phyloP scores from a whole-genome alignment of 495 filamentous ascomycete species.

The Penicillium nucicola region DNA sequence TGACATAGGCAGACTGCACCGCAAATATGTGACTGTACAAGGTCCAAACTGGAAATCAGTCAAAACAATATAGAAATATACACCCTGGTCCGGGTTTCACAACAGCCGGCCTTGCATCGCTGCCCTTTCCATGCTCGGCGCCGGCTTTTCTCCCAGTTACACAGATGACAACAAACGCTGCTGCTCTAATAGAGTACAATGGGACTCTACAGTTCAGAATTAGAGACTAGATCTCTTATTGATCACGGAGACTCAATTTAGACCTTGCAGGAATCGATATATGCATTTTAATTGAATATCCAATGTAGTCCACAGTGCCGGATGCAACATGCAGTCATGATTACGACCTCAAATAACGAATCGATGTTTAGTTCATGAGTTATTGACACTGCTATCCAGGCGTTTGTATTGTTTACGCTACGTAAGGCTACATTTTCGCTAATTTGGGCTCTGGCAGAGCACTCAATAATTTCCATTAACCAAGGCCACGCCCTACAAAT shows the following conservation, averaged over 20 bases:
- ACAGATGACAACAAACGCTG: slow-evolving; percentile 10
- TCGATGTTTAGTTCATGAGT: not conserved
- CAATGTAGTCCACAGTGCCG: slow-evolving; percentile 4
- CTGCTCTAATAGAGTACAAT: slow-evolving; percentile 1
- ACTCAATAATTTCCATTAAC: not conserved
- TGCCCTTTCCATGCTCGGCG: slow-evolving; percentile 18
- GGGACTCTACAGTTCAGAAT: slow-evolving; percentile 12
- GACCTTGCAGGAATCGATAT: slow-evolving; percentile 5
- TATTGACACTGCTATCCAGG: too few relatives aligned
- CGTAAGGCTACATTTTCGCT: not conserved
- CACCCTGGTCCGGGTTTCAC: slow-evolving; percentile 15
- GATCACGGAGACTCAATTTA: not conserved
- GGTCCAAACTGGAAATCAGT: slow-evolving; percentile 10
- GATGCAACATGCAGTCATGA: slow-evolving; percentile 11
- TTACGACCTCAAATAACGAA: not conserved
- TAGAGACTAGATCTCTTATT: not conserved
- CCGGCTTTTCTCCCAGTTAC: slow-evolving; percentile 11
- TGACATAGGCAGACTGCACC: not conserved
- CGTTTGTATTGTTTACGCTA: not conserved
- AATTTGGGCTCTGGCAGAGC: not conserved
- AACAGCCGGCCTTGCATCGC: slow-evolving; percentile 14
- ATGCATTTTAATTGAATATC: not conserved
- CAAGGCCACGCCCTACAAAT: too few relatives aligned
- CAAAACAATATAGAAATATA: not conserved
- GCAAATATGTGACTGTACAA: slow-evolving; percentile 8